Conservation (phyloP, 495 filamentous ascomycete species). For the Podospora australis region DNA sequence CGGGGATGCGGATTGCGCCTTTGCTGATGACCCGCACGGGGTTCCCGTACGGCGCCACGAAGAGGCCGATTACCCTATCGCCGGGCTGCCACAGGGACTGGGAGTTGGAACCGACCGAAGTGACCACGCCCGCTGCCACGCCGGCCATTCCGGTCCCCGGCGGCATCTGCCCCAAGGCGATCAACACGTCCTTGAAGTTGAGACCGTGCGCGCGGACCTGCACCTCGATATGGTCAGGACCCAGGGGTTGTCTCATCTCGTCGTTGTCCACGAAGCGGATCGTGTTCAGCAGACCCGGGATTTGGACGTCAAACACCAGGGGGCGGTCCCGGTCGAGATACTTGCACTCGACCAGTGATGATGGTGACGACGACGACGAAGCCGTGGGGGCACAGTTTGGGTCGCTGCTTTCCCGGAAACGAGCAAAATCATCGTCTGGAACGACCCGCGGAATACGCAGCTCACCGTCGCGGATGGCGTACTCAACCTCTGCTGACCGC, state of each 20-base stretch:
- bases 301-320: not conserved
- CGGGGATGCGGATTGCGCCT: not conserved
- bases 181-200: conserved; percentile 29
- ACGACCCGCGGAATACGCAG: too few species aligned
- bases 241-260: not conserved
- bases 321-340: not conserved
- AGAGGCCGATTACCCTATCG: conserved; percentile 30
- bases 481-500: too few species aligned
- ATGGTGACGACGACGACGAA: not conserved
- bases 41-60: conserved; percentile 2
- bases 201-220: conserved; percentile 20
- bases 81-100: conserved; percentile 32
- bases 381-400: too few species aligned
- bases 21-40: not conserved
- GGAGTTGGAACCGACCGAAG: conserved; percentile 43
- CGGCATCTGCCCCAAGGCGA: conserved; percentile 19
- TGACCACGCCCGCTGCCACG: conserved; percentile 38
- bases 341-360: not conserved
- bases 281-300: conserved; percentile 17
- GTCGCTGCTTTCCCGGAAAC: too few species aligned
- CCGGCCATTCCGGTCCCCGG: conserved; percentile 26
- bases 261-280: conserved; percentile 17
- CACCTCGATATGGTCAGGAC: conserved; percentile 19
- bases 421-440: too few species aligned
- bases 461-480: too few species aligned